phyloP scores from a whole-genome alignment of 129 eudicot genomes.

The Tagetes erecta region DNA sequence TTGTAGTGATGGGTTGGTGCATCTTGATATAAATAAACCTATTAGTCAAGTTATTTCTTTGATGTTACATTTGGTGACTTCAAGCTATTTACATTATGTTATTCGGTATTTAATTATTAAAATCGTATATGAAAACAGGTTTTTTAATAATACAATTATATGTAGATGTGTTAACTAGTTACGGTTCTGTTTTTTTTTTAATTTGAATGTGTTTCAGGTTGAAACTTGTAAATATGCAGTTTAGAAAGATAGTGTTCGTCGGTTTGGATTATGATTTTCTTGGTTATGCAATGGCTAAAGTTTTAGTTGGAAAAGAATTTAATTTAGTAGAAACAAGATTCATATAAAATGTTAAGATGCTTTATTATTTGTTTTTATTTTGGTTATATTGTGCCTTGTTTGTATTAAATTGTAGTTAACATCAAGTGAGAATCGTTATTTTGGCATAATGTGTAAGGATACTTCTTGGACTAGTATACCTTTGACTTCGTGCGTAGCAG shows the following conservation, averaged over 20 bases:
- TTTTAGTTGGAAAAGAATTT: too few relatives aligned
- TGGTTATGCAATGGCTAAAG: too few relatives aligned
- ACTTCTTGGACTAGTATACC: conserved; percentile 5
- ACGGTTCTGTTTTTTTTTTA: too few relatives aligned
- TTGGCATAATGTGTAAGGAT: neutral
- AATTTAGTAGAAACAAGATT: too few relatives aligned
- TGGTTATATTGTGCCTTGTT: neutral
- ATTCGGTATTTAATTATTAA: neutral
- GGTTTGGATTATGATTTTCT: too few relatives aligned
- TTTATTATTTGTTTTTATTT: too few relatives aligned
- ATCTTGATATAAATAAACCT: neutral
- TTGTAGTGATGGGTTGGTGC: neutral
- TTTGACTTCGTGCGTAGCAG: conserved; percentile 10
- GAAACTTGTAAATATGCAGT: too few relatives aligned
- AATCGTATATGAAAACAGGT: neutral
- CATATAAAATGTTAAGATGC: too few relatives aligned
- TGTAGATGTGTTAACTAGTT: too few relatives aligned
- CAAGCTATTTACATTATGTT: neutral
- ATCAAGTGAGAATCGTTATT: conserved; percentile 12
- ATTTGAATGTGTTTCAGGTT: too few relatives aligned
- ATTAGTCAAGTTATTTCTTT: neutral
- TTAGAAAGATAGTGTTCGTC: too few relatives aligned
- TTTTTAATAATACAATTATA: neutral
- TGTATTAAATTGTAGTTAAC: conserved; percentile 7
- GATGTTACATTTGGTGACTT: neutral